Conservation (phyloP, 331 rosid species). For the Acacia concinna region DNA sequence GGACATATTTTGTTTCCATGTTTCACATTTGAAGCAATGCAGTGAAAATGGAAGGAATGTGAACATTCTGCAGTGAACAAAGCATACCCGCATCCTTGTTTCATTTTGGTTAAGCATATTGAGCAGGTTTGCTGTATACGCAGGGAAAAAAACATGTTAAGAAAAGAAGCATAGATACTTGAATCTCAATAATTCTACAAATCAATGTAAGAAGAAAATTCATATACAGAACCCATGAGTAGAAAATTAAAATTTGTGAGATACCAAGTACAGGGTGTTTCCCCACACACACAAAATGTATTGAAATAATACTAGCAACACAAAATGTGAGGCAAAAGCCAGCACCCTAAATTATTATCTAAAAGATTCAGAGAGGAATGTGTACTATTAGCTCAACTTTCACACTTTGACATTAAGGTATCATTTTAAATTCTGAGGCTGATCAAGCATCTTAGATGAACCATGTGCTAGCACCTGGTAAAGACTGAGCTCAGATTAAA, state of each 20-base stretch:
- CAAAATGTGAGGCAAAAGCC: not conserved
- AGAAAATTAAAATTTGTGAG: slow-evolving; percentile 6
- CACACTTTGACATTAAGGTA: not conserved
- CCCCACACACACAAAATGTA: not conserved
- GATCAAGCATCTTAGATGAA: not conserved
- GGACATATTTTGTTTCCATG: slow-evolving; percentile 96
- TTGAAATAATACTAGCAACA: not conserved
- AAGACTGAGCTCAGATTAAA: not conserved
- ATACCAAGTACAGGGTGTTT: not conserved
- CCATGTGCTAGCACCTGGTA: not conserved
- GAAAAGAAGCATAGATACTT: slow-evolving; percentile 10
- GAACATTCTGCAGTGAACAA: slow-evolving; percentile 95
- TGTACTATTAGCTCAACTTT: not conserved
- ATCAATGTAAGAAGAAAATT: not conserved
- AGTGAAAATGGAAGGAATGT: slow-evolving; percentile 94
- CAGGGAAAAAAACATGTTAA: slow-evolving; percentile 26
- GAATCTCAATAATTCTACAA: slow-evolving; percentile 4
- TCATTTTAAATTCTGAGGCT: slow-evolving; percentile 2
- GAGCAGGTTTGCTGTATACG: slow-evolving; percentile 79
- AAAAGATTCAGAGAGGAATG: not conserved
- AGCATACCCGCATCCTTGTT: slow-evolving; percentile 93
- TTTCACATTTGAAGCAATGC: slow-evolving; percentile 85
- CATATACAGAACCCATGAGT: not conserved
- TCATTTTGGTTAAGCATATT: slow-evolving; percentile 88
- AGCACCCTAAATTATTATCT: not conserved